Percentiles rank a stretch among this genome's conserved stretches.
Conservation (phyloP, 805 yeast genomes). For the Hermanozyma aechmeae region DNA sequence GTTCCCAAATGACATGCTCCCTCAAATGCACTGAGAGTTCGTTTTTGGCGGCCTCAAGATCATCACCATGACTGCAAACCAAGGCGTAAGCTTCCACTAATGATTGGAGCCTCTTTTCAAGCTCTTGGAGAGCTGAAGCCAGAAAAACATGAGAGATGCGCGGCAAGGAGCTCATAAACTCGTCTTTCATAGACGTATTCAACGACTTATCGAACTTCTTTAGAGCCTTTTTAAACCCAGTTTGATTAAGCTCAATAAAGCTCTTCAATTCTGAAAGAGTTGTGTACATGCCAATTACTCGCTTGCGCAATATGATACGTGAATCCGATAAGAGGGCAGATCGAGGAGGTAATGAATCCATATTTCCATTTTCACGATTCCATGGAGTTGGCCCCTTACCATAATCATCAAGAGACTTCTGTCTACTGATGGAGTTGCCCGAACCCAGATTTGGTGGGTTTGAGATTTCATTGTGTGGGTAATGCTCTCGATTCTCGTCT, state of each 20-base stretch:
- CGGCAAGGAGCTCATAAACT: constrained; percentile 39
- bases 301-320: constrained; percentile 38
- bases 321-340: constrained; percentile 28
- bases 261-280: constrained; percentile 41
- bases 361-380: constrained; percentile 3
- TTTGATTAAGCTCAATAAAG: constrained; percentile 40
- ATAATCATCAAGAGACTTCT: constrained; percentile 33
- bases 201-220: constrained; percentile 46
- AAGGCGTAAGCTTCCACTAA: constrained; percentile 21
- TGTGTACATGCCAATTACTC: constrained; percentile 35
- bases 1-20: constrained; percentile 48
- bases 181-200: constrained; percentile 32
- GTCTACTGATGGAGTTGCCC: constrained; percentile 30
- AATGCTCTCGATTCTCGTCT: constrained; percentile 19
- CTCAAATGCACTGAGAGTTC: constrained; percentile 50
- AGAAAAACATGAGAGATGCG: constrained; percentile 30
- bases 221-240: constrained; percentile 44
- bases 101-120: constrained; percentile 23
- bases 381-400: constrained; percentile 13
- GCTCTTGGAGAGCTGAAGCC: constrained; percentile 16
- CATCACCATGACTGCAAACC: constrained; percentile 27
- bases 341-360: constrained; percentile 8
- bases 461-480: constrained; percentile 9
- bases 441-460: background rate
- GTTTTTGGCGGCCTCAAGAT: constrained; percentile 35